phyloP scores from a whole-genome alignment of 352 stramenopile genomes.

The Saprolegnia parasitica region DNA sequence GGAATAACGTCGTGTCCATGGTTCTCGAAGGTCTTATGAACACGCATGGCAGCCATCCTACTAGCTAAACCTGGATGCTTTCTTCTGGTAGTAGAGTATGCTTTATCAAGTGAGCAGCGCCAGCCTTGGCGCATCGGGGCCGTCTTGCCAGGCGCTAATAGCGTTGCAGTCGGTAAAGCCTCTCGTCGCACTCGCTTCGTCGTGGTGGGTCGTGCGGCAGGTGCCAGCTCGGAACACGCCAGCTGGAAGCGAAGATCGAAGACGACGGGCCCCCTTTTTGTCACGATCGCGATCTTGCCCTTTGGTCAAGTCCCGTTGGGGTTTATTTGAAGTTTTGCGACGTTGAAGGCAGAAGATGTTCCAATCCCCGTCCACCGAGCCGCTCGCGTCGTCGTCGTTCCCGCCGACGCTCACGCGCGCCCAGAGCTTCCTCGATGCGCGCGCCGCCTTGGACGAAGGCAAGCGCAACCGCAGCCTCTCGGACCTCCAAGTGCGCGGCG shows the following conservation, averaged over 20 bases:
- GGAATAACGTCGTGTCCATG: too few relatives aligned
- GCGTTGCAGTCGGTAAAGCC: too few relatives aligned
- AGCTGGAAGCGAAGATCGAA: conserved; percentile 12
- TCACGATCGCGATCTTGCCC: background rate
- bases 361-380: background rate
- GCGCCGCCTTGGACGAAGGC: background rate
- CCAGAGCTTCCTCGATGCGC: conserved; percentile 1
- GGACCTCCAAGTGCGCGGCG: conserved; percentile 26
- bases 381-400: background rate
- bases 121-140: too few relatives aligned
- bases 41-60: too few relatives aligned
- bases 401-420: background rate
- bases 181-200: too few relatives aligned
- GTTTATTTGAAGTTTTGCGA: conserved; percentile 1
- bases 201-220: too few relatives aligned
- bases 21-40: too few relatives aligned
- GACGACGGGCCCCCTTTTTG: background rate
- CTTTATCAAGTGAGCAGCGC: too few relatives aligned
- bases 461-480: conserved; percentile 22
- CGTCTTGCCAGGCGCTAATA: too few relatives aligned
- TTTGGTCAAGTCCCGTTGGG: background rate
- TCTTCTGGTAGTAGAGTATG: too few relatives aligned
- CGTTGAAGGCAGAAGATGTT: conserved; percentile 4
- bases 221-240: too few relatives aligned
- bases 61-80: too few relatives aligned